phyloP scores from a whole-genome alignment of 2,329 filamentous ascomycete genomes.

The Cladosporium oxysporum region DNA sequence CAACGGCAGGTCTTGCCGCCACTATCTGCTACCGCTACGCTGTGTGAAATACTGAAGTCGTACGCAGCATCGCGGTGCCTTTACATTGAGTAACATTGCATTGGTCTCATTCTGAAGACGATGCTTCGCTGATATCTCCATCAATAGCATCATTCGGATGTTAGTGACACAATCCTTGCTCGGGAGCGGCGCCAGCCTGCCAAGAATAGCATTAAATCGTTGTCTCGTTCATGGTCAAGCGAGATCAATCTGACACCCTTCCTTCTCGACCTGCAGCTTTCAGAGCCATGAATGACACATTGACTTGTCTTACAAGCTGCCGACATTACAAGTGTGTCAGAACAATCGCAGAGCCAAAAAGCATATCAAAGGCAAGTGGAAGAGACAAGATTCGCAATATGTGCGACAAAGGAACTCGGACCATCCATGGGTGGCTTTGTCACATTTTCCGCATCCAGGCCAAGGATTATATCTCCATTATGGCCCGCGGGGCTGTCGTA shows the following conservation, averaged over 20 bases:
- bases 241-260: not conserved
- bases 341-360: not conserved
- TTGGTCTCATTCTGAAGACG: not conserved
- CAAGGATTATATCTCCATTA: not conserved
- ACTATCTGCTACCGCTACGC: not conserved
- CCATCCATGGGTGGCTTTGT: slow-evolving; percentile 3
- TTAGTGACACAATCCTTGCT: not conserved
- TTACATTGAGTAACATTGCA: not conserved
- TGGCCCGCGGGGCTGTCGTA: not conserved
- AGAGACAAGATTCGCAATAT: slow-evolving; percentile 13
- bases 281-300: not conserved
- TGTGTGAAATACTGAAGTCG: not conserved
- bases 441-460: slow-evolving; percentile 3
- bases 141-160: not conserved
- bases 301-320: not conserved
- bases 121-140: not conserved
- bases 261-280: not conserved
- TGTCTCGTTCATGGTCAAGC: not conserved
- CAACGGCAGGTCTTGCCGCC: not conserved
- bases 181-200: not conserved
- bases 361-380: slow-evolving; percentile 7
- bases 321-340: not conserved
- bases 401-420: not conserved
- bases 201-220: not conserved
- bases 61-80: not conserved